Base-by-base conservation (phyloP, 495 filamentous ascomycete genomes). In the Geopyxis carbonaria region DNA sequence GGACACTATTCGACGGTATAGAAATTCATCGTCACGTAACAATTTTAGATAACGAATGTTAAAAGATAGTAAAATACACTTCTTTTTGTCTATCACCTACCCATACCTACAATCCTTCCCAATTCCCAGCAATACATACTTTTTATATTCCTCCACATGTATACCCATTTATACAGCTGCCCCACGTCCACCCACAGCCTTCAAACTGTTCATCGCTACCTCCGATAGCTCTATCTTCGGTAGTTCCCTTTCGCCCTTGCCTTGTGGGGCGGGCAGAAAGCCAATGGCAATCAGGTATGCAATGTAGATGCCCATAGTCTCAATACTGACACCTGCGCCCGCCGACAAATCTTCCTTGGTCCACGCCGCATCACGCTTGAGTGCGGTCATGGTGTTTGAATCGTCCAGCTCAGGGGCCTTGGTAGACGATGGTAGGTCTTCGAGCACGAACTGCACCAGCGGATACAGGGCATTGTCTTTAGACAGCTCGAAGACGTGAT, bases 391-490 rank as follows among this genome's bases (percentile, higher is more conserved):
- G 2, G 86, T 73, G 46, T 91, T 86, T 11, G 57, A 53, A 48
- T 92, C 81, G 41, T 82, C 78, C 16, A 94, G 64, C 53, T 81
- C 80, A 0, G 81, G 84, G 1, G 84, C 82, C 40, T 73, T 74
- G 8, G 81, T 85, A 43, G 72, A 73, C 6, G 68, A 69, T 0
- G 84, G 85, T 6, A 94, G 69, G 50, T 93, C 76, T 13, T 70
- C 68, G 21, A 73, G 76, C 29, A 79, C 80, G 56, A 91, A 87
- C 59, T 93, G 78, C 53, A 78, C 84, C 19, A 93, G 70, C 1
- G 84, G 83, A 70, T 31, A 51, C 48, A 56, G 41, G 19, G 53
- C 53, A 16, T 52, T 47, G 24, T 57, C 53, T 4, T 34, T 43
- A 14, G 31, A 42, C 19, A 47, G 34, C 24, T 52, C 50, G 2